phyloP scores from a whole-genome alignment of 192 early-diverging fungal genomes.

The Coemansia sp. region DNA sequence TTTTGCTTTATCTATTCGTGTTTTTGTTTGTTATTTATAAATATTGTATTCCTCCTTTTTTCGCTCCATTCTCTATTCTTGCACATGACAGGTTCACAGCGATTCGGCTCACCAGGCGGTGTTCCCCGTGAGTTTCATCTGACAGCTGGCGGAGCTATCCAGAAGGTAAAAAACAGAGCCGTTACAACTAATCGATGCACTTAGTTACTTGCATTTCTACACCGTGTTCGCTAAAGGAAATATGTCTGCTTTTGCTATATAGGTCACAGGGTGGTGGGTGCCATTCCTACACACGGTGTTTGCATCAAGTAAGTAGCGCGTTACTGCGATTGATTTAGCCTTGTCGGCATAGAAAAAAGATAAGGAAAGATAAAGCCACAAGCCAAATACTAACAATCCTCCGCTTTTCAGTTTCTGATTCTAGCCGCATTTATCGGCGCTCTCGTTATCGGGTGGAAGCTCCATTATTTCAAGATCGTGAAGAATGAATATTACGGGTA shows the following conservation, averaged over 20 bases:
- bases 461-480: conserved; percentile 80
- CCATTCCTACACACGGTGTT: conserved; percentile 55
- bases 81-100: conserved; percentile 27
- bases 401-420: background rate
- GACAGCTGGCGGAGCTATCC: conserved; percentile 33
- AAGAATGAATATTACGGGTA: conserved; percentile 76
- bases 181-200: background rate
- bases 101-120: conserved; percentile 14
- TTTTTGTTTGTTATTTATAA: background rate
- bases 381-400: background rate
- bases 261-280: conserved; percentile 56
- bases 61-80: background rate
- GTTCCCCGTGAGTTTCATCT: conserved; percentile 35
- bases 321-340: too few species aligned
- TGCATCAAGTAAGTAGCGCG: conserved; percentile 44
- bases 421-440: conserved; percentile 68
- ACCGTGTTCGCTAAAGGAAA: background rate
- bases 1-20: conserved; percentile 1
- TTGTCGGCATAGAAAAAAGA: background rate
- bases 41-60: background rate
- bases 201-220: background rate
- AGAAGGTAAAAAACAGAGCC: conserved; percentile 25
- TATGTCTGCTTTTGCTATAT: conserved; percentile 5
- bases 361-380: background rate
- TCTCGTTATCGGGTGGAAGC: conserved; percentile 66